Percentiles rank a stretch among this genome's conserved stretches.
These are phyloP conservation scores for Xerocomus amazonicus DNA, from an alignment of 1,284 basidiomycete species.

Conservation along the genomic window DNA sequence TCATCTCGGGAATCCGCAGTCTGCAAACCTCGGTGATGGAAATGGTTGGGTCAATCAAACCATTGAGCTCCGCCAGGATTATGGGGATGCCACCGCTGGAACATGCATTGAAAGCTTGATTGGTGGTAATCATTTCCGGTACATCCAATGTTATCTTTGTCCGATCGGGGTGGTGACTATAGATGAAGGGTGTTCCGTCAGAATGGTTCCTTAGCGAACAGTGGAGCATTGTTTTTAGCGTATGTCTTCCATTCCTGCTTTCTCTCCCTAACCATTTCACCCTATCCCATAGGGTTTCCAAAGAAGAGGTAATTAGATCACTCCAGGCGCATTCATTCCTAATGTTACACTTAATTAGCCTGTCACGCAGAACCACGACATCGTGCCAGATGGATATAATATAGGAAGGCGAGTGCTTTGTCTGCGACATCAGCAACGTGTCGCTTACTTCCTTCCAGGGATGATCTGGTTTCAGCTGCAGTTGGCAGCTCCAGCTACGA, in stretches of 20 bases:
- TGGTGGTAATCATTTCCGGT: constrained; percentile 69
- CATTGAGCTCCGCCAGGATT: constrained; percentile 61
- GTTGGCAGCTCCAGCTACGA: constrained; percentile 41
- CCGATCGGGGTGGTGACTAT: not conserved
- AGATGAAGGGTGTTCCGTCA: constrained; percentile 50
- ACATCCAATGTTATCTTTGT: not conserved
- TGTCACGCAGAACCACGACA: constrained; percentile 43
- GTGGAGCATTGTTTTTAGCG: constrained; percentile 64
- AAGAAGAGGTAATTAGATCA: constrained; percentile 47
- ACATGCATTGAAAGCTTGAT: constrained; percentile 61
- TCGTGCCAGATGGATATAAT: constrained; percentile 54
- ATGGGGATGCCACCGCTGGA: constrained; percentile 42
- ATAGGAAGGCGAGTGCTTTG: constrained; percentile 38
- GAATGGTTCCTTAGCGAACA: constrained; percentile 53
- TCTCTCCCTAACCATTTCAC: not conserved
- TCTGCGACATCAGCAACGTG: too few relatives aligned
- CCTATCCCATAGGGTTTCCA: constrained; percentile 44
- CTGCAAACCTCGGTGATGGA: constrained; percentile 64
- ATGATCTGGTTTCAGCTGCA: constrained; percentile 44
- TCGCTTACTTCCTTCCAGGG: constrained; percentile 24
- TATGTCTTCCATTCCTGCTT: constrained; percentile 32
- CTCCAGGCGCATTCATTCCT: not conserved
- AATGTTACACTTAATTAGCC: constrained; percentile 25
- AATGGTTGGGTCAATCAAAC: constrained; percentile 48
- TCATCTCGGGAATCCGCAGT: constrained; percentile 56